Evolutionary conservation across 441 rosid genomes (phyloP).

Genomic region (Cnidoscolus chayamansa): DNA sequence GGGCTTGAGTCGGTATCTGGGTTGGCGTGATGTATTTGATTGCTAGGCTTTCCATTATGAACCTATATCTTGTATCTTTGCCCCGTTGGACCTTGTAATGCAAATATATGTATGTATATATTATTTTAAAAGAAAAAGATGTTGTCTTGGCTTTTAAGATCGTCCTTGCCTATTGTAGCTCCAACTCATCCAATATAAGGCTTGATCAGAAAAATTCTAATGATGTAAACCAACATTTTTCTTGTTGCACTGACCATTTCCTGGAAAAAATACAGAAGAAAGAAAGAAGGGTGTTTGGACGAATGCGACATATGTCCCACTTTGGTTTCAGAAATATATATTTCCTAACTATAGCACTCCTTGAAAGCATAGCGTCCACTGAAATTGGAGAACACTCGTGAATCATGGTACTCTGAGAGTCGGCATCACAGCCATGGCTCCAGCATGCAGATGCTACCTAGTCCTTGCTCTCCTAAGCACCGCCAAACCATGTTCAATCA

Average conservation of each 20-base stretch:
- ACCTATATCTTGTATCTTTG: too few relatives aligned
- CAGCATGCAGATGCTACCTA: not conserved
- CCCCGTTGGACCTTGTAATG: too few relatives aligned
- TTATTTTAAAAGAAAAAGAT: too few relatives aligned
- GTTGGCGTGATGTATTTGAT: too few relatives aligned
- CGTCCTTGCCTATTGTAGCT: not conserved
- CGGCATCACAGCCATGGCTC: not conserved
- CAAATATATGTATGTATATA: too few relatives aligned
- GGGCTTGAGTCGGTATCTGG: too few relatives aligned
- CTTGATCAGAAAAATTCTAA: not conserved
- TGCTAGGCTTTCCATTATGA: too few relatives aligned
- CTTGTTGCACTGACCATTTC: not conserved
- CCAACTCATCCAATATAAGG: not conserved
- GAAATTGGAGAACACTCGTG: not conserved
- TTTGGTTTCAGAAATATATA: not conserved
- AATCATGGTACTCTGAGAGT: not conserved
- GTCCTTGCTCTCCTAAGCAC: slow-evolving; percentile 1
- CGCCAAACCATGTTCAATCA: not conserved
- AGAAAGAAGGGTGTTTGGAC: not conserved
- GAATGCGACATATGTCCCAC: not conserved
- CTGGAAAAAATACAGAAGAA: not conserved
- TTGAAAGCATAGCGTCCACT: not conserved
- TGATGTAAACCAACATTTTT: not conserved
- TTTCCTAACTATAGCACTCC: not conserved
- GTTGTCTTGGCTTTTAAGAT: too few relatives aligned